These are phyloP conservation scores for Pichia sp. DNA, from an alignment of 1,139 yeast genomes.

Conservation along the genomic window DNA sequence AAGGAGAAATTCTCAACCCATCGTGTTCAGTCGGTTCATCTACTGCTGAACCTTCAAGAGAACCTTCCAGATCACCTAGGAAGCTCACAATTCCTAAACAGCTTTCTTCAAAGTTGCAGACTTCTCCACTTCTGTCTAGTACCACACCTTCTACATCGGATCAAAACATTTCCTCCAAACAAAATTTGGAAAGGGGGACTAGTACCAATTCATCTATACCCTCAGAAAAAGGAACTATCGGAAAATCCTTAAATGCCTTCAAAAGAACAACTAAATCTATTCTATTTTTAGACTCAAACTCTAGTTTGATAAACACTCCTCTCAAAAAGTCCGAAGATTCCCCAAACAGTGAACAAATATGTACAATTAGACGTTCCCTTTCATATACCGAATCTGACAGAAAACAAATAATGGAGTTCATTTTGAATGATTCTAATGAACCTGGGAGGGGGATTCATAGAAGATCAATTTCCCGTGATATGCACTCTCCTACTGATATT, in stretches of 20 bases:
- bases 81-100: no score
- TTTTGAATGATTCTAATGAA: neutral
- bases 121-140: neutral
- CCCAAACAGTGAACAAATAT: neutral
- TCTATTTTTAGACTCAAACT: slow-evolving; percentile 16
- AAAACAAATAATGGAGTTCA: slow-evolving; percentile 3
- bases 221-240: slow-evolving; percentile 14
- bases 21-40: no score
- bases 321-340: neutral
- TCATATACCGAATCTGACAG: slow-evolving; percentile 11
- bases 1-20: no score
- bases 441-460: neutral
- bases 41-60: no score
- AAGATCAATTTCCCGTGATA: neutral
- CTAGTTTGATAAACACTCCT: neutral
- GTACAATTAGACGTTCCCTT: slow-evolving; percentile 2
- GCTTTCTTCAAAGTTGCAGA: no score
- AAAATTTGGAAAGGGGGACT: slow-evolving; percentile 1
- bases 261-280: slow-evolving; percentile 19
- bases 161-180: neutral
- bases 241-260: slow-evolving; percentile 16
- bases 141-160: slow-evolving; percentile 1
- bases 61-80: no score
- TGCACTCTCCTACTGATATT: no score
- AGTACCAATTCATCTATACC: slow-evolving; percentile 7